phyloP scores from a whole-genome alignment of 257 asterid species.

The Solanum chaucha region DNA sequence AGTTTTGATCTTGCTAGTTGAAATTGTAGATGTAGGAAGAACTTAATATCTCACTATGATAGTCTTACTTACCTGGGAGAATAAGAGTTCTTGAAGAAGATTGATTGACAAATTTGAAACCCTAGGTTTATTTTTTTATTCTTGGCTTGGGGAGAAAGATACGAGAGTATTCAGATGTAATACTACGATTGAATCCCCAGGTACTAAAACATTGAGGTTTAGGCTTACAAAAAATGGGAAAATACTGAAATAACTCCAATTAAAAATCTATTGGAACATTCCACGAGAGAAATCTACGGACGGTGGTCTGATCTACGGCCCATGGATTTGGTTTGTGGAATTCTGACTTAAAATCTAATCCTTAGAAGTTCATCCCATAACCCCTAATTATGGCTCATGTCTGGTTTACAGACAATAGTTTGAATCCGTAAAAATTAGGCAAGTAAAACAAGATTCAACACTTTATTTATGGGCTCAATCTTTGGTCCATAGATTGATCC shows the following conservation, averaged over 20 bases:
- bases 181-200: no score
- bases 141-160: not conserved
- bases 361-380: no score
- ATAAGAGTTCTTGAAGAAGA: not conserved
- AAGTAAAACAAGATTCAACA: no score
- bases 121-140: no score
- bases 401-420: no score
- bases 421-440: not conserved
- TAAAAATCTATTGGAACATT: not conserved
- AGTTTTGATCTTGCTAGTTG: not conserved
- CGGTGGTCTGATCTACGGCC: not conserved
- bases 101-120: not conserved
- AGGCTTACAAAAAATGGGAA: not conserved
- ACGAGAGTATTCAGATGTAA: not conserved
- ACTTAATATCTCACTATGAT: not conserved
- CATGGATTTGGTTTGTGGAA: no score
- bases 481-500: no score
- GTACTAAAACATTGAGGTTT: not conserved
- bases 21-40: not conserved
- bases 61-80: not conserved
- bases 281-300: not conserved
- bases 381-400: no score
- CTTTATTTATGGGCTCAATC: not conserved
- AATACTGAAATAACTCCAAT: not conserved
- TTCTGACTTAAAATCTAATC: no score